A percentile compares a stretch with the other conserved stretches of the same genome.
Conservation (phyloP, 768 basidiomycete species). For the Leccinum incarnatum region DNA sequence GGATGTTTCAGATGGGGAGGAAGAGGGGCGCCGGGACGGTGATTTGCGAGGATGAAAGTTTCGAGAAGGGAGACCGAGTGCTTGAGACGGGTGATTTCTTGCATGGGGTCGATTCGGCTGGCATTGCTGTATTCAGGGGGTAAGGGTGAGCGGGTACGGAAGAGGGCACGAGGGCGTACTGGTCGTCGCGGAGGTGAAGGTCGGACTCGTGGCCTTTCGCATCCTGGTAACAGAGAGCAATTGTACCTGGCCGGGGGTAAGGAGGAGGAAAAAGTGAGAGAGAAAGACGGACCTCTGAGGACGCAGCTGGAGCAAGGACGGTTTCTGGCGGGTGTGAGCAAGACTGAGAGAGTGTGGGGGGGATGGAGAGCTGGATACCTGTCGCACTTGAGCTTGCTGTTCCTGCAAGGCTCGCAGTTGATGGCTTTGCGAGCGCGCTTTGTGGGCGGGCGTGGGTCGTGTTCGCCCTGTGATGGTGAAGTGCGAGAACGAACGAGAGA, state of each 20-base stretch:
- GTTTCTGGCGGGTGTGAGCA: slow-evolving; percentile 46
- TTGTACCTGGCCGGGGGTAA: slow-evolving; percentile 55
- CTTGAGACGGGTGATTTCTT: slow-evolving; percentile 41
- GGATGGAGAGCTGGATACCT: slow-evolving; percentile 44
- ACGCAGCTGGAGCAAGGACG: slow-evolving; percentile 89
- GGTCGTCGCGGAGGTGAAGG: slow-evolving; percentile 54
- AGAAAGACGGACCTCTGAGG: slow-evolving; percentile 56
- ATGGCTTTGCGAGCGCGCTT: slow-evolving; percentile 86
- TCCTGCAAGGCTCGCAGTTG: slow-evolving; percentile 86
- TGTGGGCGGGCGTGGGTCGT: slow-evolving; percentile 64
- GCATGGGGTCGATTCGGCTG: slow-evolving; percentile 37
- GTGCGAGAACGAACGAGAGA: slow-evolving; percentile 47
- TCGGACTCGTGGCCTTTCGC: slow-evolving; percentile 62
- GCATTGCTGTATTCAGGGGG: slow-evolving; percentile 27
- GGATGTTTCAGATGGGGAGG: slow-evolving; percentile 29
- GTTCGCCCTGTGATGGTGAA: slow-evolving; percentile 47
- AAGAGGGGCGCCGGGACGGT: slow-evolving; percentile 21
- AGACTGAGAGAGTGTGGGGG: background rate
- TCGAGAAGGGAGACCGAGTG: slow-evolving; percentile 40
- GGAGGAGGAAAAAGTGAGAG: slow-evolving; percentile 6
- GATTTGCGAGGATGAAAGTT: slow-evolving; percentile 34
- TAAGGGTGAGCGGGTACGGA: slow-evolving; percentile 38
- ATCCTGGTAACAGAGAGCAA: slow-evolving; percentile 78
- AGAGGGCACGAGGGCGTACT: slow-evolving; percentile 14
- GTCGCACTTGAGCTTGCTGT: slow-evolving; percentile 87